Evolutionary conservation across 192 early-diverging fungal species (phyloP), one percentile per base, ranked within the genome.

Genomic region (Podila epicladia): DNA sequence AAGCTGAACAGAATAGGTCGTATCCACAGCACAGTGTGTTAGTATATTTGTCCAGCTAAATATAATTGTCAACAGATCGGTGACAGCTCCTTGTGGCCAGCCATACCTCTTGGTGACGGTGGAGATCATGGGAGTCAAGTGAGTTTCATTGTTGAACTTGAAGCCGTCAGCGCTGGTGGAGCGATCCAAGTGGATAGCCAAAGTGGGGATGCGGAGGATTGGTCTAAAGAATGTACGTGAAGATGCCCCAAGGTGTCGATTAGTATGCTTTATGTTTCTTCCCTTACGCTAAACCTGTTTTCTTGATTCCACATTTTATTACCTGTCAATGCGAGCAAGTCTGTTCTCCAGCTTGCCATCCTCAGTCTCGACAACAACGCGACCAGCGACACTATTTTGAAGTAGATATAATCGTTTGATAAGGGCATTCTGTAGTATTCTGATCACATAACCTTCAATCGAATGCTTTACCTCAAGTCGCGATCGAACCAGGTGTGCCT

Each of bases 401-500:
- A 37, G 37, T 24, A 45, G 4, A 24, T 22, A 29, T 20, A n/a
- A 19, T 9, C 22, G 7, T 45, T 38, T 11, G 0, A 35, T 22
- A 13, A 67, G 20, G 17, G 19, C 53, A 20, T 35, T 13, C 9
- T 12, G 38, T 38, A 4, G 2, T 35, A 26, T 2, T 6, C n/a
- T 3, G 17, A 2, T 9, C 2, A 55, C 31, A 26, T 32, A 33
- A 33, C 2, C 13, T 22, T 32, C 31, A 22, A 28, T 11, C 9
- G 35, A 20, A 58, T 64, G 22, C 17, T 51, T 50, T 69, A 85
- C 84, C 91, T 92, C 68, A 99, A 86, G 85, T 99, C 98, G 73
- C 98, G 93, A 82, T 99, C 98, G 82, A 99, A 99, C 98, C 98
- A 99, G 32, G 98, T 97, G 83, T 97, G 91, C 94, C 93, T 93